Evolutionary conservation across 2,329 filamentous ascomycete species (phyloP).

Genomic region (Colletotrichum sp.): DNA sequence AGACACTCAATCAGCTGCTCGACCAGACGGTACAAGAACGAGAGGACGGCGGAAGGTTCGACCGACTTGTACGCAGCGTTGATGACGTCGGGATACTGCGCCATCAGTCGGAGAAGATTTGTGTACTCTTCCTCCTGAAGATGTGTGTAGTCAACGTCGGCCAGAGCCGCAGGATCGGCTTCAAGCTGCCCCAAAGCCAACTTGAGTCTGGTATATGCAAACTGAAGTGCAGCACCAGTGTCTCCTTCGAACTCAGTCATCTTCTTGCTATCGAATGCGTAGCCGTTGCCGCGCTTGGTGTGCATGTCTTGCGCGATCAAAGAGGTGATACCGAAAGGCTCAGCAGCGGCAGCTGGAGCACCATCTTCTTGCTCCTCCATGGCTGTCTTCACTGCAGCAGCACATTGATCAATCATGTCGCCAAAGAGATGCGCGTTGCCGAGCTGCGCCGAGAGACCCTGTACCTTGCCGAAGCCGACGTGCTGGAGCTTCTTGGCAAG

Average conservation of each 20-base stretch:
- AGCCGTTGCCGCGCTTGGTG: slow-evolving; percentile 27
- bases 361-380: slow-evolving; percentile 73
- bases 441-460: slow-evolving; percentile 45
- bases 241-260: slow-evolving; percentile 79
- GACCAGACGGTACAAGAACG: slow-evolving; percentile 50
- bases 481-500: slow-evolving; percentile 37
- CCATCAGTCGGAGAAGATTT: slow-evolving; percentile 64
- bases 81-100: slow-evolving; percentile 70
- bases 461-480: slow-evolving; percentile 52
- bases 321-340: slow-evolving; percentile 69
- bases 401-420: slow-evolving; percentile 60
- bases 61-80: slow-evolving; percentile 67
- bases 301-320: slow-evolving; percentile 63
- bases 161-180: slow-evolving; percentile 12
- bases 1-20: slow-evolving; percentile 3
- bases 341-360: slow-evolving; percentile 65
- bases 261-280: slow-evolving; percentile 35
- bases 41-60: slow-evolving; percentile 70
- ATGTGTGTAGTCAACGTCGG: slow-evolving; percentile 16
- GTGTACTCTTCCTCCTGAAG: slow-evolving; percentile 49
- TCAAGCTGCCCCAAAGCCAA: slow-evolving; percentile 37
- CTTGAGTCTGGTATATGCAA: slow-evolving; percentile 68
- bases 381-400: slow-evolving; percentile 48
- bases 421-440: slow-evolving; percentile 60
- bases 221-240: slow-evolving; percentile 76